Evolutionary conservation across 2,329 filamentous ascomycete genomes (phyloP).

Genomic region (Neofusicoccum kwambonambiense): DNA sequence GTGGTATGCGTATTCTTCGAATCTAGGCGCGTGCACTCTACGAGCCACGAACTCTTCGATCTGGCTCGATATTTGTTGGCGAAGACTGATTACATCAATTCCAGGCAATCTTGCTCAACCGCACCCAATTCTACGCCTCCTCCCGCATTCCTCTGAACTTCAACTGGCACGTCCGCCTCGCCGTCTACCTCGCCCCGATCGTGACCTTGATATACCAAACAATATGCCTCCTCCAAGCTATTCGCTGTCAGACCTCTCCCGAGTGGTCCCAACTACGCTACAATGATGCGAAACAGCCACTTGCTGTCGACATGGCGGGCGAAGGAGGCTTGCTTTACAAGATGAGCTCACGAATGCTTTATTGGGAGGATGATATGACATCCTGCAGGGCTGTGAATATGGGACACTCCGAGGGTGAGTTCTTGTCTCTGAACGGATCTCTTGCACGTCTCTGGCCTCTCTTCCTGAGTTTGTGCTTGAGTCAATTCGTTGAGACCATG

Average conservation of each 20-base stretch:
- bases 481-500: conserved; percentile 86
- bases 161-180: conserved; percentile 68
- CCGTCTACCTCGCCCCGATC: conserved; percentile 70
- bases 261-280: conserved; percentile 48
- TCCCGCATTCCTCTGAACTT: conserved; percentile 77
- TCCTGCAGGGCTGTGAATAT: conserved; percentile 77
- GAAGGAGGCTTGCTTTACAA: conserved; percentile 69
- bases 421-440: conserved; percentile 67
- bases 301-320: conserved; percentile 51
- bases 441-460: conserved; percentile 74
- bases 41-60: not conserved
- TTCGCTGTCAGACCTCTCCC: conserved; percentile 80
- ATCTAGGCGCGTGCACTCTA: not conserved
- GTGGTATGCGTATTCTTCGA: conserved; percentile 53
- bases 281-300: conserved; percentile 41
- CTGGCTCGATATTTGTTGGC: not conserved
- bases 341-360: conserved; percentile 68
- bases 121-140: conserved; percentile 90
- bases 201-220: conserved; percentile 68
- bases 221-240: conserved; percentile 70
- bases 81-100: not conserved
- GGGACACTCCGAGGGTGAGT: conserved; percentile 50
- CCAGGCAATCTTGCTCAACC: conserved; percentile 79
- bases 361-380: conserved; percentile 70
- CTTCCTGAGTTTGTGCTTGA: conserved; percentile 66